Evolutionary conservation across 495 filamentous ascomycete species (phyloP).

Genomic region (Staphylotrichum longicolle): DNA sequence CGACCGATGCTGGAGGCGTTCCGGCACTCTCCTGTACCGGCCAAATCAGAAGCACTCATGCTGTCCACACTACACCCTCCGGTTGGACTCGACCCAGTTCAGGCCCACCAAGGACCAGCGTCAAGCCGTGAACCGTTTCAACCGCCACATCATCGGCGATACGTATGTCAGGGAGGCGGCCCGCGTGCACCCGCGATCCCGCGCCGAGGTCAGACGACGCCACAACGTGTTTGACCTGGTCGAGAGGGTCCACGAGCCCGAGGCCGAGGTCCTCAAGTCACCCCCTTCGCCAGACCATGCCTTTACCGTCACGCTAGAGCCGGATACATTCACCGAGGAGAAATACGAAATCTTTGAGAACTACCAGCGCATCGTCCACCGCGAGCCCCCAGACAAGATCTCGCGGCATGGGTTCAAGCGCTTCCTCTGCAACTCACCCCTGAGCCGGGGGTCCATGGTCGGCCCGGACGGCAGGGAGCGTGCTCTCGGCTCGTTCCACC

Average conservation of each 20-base stretch:
- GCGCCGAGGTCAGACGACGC: slow-evolving; percentile 73
- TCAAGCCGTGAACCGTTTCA: slow-evolving; percentile 87
- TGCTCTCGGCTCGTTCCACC: slow-evolving; percentile 84
- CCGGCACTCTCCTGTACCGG: slow-evolving; percentile 80
- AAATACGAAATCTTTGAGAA: slow-evolving; percentile 83
- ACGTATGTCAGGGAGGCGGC: slow-evolving; percentile 72
- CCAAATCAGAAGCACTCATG: slow-evolving; percentile 80
- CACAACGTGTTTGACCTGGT: slow-evolving; percentile 73
- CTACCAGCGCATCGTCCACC: slow-evolving; percentile 80
- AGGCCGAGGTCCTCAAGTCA: slow-evolving; percentile 53
- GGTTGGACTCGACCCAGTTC: slow-evolving; percentile 70
- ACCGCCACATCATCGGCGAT: slow-evolving; percentile 76
- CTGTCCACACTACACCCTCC: slow-evolving; percentile 93
- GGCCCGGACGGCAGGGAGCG: slow-evolving; percentile 51
- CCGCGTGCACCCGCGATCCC: slow-evolving; percentile 69
- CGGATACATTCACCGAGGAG: slow-evolving; percentile 77
- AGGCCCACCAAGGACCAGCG: slow-evolving; percentile 77
- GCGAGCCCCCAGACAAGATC: slow-evolving; percentile 67
- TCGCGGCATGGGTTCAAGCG: slow-evolving; percentile 66
- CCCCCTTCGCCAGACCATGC: slow-evolving; percentile 70
- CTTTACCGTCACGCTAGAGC: slow-evolving; percentile 77
- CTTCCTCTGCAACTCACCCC: slow-evolving; percentile 81
- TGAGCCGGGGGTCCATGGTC: slow-evolving; percentile 52
- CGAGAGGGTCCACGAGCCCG: slow-evolving; percentile 66
- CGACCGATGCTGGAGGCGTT: slow-evolving; percentile 89